Evolutionary conservation across 148 eudicot genomes (phyloP).

Genomic region (Nyssa sinensis): DNA sequence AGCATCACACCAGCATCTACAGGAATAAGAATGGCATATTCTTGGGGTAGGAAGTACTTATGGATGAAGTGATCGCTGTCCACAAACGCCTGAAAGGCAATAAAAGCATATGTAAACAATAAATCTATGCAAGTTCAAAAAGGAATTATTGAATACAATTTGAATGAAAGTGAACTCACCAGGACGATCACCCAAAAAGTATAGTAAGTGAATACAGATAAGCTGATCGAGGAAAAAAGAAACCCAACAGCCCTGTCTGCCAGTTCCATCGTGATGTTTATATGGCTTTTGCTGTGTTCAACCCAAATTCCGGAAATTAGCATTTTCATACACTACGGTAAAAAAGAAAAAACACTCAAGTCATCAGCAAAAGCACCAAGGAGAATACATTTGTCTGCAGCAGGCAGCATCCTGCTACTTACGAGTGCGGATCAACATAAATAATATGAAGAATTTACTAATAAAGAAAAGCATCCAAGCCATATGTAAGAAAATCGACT

Average conservation of each 20-base stretch:
- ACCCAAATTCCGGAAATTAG: background rate
- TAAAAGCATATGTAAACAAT: slow-evolving; percentile 7
- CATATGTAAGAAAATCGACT: too few relatives aligned
- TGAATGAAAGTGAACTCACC: slow-evolving; percentile 42
- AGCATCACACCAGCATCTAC: slow-evolving; percentile 66
- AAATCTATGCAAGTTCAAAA: slow-evolving; percentile 6
- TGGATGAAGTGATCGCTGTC: slow-evolving; percentile 85
- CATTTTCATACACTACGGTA: background rate
- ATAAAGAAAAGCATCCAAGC: too few relatives aligned
- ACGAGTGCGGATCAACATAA: too few relatives aligned
- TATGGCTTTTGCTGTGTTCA: background rate
- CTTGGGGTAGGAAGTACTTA: slow-evolving; percentile 80
- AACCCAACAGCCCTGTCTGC: slow-evolving; percentile 91
- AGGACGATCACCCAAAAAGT: slow-evolving; percentile 91
- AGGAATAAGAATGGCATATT: slow-evolving; percentile 78
- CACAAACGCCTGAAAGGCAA: slow-evolving; percentile 75
- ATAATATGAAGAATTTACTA: too few relatives aligned
- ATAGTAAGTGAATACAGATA: slow-evolving; percentile 83
- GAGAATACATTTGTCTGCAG: too few relatives aligned
- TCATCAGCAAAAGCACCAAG: too few relatives aligned
- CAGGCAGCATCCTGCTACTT: too few relatives aligned
- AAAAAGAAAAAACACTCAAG: too few relatives aligned
- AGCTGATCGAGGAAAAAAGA: slow-evolving; percentile 56
- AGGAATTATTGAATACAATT: background rate
- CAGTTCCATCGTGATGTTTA: slow-evolving; percentile 57